A percentile compares a stretch with the other conserved stretches of the same genome.
These are phyloP conservation scores for Aspergillus ellipticus DNA, from an alignment of 495 filamentous ascomycete genomes.

Conservation along the genomic window DNA sequence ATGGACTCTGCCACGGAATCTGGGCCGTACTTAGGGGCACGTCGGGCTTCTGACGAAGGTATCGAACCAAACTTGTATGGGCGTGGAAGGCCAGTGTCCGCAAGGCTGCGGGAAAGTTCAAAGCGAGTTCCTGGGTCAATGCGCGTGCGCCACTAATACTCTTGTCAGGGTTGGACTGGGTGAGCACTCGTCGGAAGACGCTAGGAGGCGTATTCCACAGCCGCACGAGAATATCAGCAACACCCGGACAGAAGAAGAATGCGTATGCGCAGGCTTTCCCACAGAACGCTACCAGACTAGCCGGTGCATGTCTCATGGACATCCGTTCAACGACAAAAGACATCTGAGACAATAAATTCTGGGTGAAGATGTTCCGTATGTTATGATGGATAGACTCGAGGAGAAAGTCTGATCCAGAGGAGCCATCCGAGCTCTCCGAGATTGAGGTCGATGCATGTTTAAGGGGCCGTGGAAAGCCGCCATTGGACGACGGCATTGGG, in stretches of 20 bases:
- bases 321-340: constrained; percentile 86
- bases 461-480: constrained; percentile 26
- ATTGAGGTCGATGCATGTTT: constrained; percentile 37
- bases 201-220: constrained; percentile 71
- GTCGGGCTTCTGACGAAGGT: constrained; percentile 64
- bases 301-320: constrained; percentile 84
- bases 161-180: constrained; percentile 55
- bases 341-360: constrained; percentile 86
- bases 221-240: constrained; percentile 80
- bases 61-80: constrained; percentile 54
- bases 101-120: constrained; percentile 69
- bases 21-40: constrained; percentile 65
- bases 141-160: constrained; percentile 32
- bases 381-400: constrained; percentile 91
- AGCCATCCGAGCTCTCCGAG: constrained; percentile 39
- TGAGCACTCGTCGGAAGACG: constrained; percentile 64
- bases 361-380: constrained; percentile 82
- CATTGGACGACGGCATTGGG: constrained; percentile 36
- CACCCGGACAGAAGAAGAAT: constrained; percentile 90
- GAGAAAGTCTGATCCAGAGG: constrained; percentile 68
- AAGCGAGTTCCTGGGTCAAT: constrained; percentile 54
- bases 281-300: constrained; percentile 86
- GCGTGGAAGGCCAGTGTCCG: constrained; percentile 71
- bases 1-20: constrained; percentile 82
- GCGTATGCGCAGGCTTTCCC: constrained; percentile 94